These are phyloP conservation scores for Croton laevigatus DNA, from an alignment of 441 rosid genomes.

Conservation along the genomic window DNA sequence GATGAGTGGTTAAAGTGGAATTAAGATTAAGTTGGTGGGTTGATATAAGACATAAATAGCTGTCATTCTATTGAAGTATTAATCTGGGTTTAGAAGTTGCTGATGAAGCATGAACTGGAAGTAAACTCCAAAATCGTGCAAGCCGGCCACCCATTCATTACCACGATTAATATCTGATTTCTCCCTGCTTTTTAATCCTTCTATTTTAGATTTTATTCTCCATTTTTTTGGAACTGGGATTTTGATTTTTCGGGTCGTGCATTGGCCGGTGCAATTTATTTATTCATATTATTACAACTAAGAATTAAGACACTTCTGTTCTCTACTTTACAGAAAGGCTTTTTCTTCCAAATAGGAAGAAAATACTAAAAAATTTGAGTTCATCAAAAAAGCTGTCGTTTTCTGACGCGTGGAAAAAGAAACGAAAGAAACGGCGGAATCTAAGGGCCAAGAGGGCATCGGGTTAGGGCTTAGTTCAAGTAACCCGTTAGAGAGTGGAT, in stretches of 20 bases:
- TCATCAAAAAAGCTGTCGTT: neutral
- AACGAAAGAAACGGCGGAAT: constrained; percentile 35
- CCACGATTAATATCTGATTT: constrained; percentile 34
- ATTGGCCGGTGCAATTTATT: constrained; percentile 34
- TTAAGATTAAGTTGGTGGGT: neutral
- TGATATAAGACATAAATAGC: constrained; percentile 18
- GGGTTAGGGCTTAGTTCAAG: constrained; percentile 36
- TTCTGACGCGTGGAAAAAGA: constrained; percentile 24
- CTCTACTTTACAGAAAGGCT: neutral
- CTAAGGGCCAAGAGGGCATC: constrained; percentile 21
- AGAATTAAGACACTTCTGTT: neutral
- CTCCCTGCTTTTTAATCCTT: neutral
- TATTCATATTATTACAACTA: constrained; percentile 4
- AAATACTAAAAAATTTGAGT: neutral
- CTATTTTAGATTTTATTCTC: constrained; percentile 29
- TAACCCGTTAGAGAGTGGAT: constrained; percentile 19
- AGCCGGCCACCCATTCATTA: constrained; percentile 4
- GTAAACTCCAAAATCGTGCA: constrained; percentile 6
- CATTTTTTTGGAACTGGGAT: neutral
- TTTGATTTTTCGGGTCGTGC: constrained; percentile 30
- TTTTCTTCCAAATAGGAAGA: no score
- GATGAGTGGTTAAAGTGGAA: neutral
- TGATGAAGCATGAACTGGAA: neutral
- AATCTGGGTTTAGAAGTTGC: neutral
- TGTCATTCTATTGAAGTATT: neutral